Evolutionary conservation across 805 yeast species (phyloP).

Genomic region (Saccharomycopsis babjevae): DNA sequence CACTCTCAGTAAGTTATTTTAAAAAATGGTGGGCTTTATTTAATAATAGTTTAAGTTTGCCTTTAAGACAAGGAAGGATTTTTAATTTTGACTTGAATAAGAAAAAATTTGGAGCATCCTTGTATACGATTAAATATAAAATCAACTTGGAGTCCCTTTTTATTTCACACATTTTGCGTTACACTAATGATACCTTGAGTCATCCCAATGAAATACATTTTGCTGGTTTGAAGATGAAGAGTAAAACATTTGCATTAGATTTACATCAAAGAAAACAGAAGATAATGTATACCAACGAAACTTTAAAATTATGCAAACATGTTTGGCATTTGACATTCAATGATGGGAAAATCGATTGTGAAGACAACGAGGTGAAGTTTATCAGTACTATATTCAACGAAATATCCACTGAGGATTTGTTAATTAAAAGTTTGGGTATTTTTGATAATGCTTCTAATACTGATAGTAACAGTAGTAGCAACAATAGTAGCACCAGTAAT

Average conservation of each 20-base stretch:
- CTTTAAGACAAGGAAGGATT: constrained; percentile 61
- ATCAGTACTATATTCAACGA: constrained; percentile 57
- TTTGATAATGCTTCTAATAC: neutral
- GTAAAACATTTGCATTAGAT: constrained; percentile 45
- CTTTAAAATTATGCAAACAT: constrained; percentile 34
- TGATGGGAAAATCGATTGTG: constrained; percentile 59
- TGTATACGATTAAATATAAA: constrained; percentile 66
- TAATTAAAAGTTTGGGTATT: constrained; percentile 28
- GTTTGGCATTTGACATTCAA: constrained; percentile 48
- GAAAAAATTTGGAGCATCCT: constrained; percentile 55
- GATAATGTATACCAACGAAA: constrained; percentile 33
- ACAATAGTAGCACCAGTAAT: constrained; percentile 16
- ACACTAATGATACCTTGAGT: constrained; percentile 36
- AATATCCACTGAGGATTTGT: constrained; percentile 33
- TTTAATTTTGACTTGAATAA: constrained; percentile 39
- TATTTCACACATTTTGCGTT: constrained; percentile 61
- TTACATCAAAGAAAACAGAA: constrained; percentile 45
- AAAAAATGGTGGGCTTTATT: constrained; percentile 76
- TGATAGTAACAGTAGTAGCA: constrained; percentile 15
- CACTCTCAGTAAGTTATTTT: constrained; percentile 58
- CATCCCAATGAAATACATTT: constrained; percentile 31
- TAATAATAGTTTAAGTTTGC: constrained; percentile 65
- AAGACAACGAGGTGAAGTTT: constrained; percentile 58
- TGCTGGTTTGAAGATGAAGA: constrained; percentile 57
- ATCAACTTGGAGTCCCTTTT: constrained; percentile 57